Evolutionary conservation across 2,329 filamentous ascomycete genomes (phyloP).

Genomic region (Phialophora macrospora): DNA sequence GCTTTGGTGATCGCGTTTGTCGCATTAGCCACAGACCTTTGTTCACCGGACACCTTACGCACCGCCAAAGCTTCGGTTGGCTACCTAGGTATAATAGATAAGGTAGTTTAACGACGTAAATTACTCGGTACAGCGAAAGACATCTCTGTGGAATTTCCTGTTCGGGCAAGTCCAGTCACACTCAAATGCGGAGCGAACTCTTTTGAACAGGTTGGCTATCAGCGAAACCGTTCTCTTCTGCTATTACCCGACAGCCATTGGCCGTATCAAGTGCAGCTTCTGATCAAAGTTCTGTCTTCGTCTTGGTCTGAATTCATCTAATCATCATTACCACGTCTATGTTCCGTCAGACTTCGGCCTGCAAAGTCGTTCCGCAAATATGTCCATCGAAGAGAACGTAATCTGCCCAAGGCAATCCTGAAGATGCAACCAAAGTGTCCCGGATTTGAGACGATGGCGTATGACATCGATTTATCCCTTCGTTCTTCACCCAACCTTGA

Average conservation of each 20-base stretch:
- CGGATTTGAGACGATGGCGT: slow-evolving; percentile 11
- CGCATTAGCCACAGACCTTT: not conserved
- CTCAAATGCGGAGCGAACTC: not conserved
- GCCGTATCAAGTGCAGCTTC: not conserved
- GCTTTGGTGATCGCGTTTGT: not conserved
- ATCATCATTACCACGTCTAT: slow-evolving; percentile 30
- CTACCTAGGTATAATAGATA: too few species aligned
- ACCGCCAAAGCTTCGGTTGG: not conserved
- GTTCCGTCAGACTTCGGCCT: slow-evolving; percentile 28
- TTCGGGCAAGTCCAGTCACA: not conserved
- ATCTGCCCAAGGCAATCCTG: slow-evolving; percentile 25
- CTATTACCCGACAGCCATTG: not conserved
- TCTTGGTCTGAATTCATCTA: slow-evolving; percentile 24
- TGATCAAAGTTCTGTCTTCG: not conserved
- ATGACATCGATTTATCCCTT: not conserved
- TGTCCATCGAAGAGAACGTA: slow-evolving; percentile 33
- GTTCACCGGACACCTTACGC: not conserved
- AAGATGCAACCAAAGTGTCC: slow-evolving; percentile 19
- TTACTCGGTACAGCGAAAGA: not conserved
- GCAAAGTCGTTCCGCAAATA: slow-evolving; percentile 34
- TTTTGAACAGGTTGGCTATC: not conserved
- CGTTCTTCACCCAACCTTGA: not conserved
- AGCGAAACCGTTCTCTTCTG: not conserved
- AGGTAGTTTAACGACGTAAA: not conserved
- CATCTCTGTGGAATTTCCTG: not conserved